Conservation (phyloP, 352 stramenopile genomes). For the Halophytophthora batemanensis region DNA sequence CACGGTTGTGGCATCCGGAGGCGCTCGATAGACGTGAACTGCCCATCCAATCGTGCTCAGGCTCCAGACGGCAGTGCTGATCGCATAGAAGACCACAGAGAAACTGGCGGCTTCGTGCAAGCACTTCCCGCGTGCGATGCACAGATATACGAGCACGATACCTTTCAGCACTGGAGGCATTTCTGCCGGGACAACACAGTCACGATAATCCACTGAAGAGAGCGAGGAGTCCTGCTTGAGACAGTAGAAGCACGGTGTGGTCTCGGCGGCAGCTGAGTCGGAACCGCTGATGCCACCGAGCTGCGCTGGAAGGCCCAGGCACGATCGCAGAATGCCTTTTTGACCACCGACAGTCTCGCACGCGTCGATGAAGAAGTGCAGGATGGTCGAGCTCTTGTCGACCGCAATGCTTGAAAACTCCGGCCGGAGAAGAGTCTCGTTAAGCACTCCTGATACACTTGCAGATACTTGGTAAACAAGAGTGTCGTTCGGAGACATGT, state of each 20-base stretch:
- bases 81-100: slow-evolving; percentile 33
- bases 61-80: slow-evolving; percentile 29
- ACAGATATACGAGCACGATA: slow-evolving; percentile 47
- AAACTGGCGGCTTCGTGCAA: slow-evolving; percentile 15
- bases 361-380: slow-evolving; percentile 53
- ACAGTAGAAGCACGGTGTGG: slow-evolving; percentile 37
- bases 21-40: slow-evolving; percentile 31
- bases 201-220: slow-evolving; percentile 3
- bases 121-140: slow-evolving; percentile 32
- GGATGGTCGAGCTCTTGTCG: slow-evolving; percentile 17
- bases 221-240: slow-evolving; percentile 19
- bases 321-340: slow-evolving; percentile 42
- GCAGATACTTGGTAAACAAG: slow-evolving; percentile 33
- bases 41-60: slow-evolving; percentile 28
- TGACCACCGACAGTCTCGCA: slow-evolving; percentile 46
- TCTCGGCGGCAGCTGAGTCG: neutral
- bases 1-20: slow-evolving; percentile 27
- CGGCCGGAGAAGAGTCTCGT: slow-evolving; percentile 8
- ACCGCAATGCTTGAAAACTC: slow-evolving; percentile 5
- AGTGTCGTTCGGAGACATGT: slow-evolving; percentile 20
- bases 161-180: slow-evolving; percentile 27
- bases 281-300: neutral
- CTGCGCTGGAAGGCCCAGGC: slow-evolving; percentile 19
- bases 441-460: slow-evolving; percentile 11
- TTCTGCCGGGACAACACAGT: slow-evolving; percentile 19